These are phyloP conservation scores for Dioscorea alata DNA, from an alignment of 106 monocot genomes.

Conservation along the genomic window DNA sequence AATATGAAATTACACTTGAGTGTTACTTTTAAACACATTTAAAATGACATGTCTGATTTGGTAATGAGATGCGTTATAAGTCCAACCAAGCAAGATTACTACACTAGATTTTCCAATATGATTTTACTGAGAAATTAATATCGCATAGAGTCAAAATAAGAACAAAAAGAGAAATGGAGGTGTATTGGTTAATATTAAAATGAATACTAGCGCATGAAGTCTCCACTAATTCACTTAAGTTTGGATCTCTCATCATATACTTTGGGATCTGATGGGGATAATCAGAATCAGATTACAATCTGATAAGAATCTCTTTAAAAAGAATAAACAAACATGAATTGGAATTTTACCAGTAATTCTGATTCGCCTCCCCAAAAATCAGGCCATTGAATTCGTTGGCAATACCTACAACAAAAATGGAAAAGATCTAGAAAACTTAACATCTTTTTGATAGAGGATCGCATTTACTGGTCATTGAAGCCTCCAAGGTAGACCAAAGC, in stretches of 20 bases:
- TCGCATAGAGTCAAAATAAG: too few species aligned
- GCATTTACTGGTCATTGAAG: neutral
- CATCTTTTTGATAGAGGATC: neutral
- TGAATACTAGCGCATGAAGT: too few species aligned
- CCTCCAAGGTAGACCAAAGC: neutral
- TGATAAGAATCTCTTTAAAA: neutral
- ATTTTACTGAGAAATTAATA: too few species aligned
- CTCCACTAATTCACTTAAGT: too few species aligned
- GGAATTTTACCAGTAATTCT: constrained; percentile 60
- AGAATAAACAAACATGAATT: neutral
- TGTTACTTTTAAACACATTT: neutral
- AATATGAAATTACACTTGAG: neutral
- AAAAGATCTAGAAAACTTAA: neutral
- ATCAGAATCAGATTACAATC: neutral
- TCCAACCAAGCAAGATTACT: too few species aligned
- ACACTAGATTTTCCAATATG: too few species aligned
- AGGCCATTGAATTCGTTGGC: constrained; percentile 71
- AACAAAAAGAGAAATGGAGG: too few species aligned
- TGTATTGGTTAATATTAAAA: neutral
- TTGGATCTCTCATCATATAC: neutral
- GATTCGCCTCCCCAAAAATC: constrained; percentile 98
- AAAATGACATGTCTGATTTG: too few species aligned
- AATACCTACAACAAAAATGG: constrained; percentile 51
- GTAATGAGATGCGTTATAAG: too few species aligned
- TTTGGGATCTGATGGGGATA: neutral